Evolutionary conservation across 768 basidiomycete species (phyloP).

Genomic region (Phylloporus arenicola): DNA sequence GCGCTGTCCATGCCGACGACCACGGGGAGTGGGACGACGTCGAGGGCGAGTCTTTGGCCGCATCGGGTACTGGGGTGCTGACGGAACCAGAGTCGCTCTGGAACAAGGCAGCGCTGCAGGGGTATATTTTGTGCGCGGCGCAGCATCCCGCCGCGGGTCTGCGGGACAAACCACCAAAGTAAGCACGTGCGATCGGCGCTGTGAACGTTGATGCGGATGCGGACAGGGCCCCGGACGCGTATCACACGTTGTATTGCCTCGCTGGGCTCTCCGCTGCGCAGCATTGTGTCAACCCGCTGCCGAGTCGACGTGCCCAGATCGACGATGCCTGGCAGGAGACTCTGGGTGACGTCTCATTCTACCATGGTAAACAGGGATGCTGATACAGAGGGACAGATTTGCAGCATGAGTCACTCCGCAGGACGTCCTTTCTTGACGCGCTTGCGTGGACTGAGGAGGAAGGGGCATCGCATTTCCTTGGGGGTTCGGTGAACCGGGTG

Average conservation of each 20-base stretch:
- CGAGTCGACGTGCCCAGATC: constrained; percentile 31
- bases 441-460: constrained; percentile 68
- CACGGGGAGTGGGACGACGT: constrained; percentile 60
- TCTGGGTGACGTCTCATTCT: constrained; percentile 8
- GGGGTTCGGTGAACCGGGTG: constrained; percentile 57
- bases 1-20: constrained; percentile 8
- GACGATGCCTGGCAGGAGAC: constrained; percentile 34
- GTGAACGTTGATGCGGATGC: not conserved
- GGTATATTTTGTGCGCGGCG: constrained; percentile 80
- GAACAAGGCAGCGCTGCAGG: constrained; percentile 71
- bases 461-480: constrained; percentile 49
- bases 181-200: not conserved
- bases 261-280: constrained; percentile 88
- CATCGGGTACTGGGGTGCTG: not conserved
- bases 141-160: constrained; percentile 85
- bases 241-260: constrained; percentile 92
- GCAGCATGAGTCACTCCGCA: constrained; percentile 28
- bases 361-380: not conserved
- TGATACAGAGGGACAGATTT: constrained; percentile 22
- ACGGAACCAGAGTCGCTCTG: constrained; percentile 39
- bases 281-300: constrained; percentile 59
- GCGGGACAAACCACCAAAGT: constrained; percentile 96
- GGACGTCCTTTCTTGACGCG: constrained; percentile 47
- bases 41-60: constrained; percentile 46
- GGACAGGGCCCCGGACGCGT: constrained; percentile 78